Percentiles rank a stretch among this genome's conserved stretches.
Evolutionary conservation across 768 basidiomycete species (phyloP).

Genomic region (Asterophora parasitica): DNA sequence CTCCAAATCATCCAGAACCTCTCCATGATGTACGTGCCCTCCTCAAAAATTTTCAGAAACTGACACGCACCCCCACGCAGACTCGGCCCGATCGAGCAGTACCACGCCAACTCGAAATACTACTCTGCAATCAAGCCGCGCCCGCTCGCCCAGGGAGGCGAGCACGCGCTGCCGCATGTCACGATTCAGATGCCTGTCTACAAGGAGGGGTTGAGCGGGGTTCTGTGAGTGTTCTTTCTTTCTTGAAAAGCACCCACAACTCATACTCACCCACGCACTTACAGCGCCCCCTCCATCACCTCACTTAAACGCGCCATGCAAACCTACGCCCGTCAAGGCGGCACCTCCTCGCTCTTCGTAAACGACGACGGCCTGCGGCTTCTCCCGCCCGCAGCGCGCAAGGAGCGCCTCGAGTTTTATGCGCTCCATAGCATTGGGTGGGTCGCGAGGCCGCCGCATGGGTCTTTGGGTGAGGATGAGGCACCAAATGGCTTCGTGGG

Average conservation of each 20-base stretch:
- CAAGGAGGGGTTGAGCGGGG: constrained; percentile 68
- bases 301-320: constrained; percentile 81
- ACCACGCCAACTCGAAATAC: constrained; percentile 73
- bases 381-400: not conserved
- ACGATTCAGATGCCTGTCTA: constrained; percentile 86
- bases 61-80: constrained; percentile 25
- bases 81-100: constrained; percentile 77
- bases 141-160: constrained; percentile 39
- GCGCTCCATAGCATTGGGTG: constrained; percentile 14
- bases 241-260: too few species aligned
- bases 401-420: constrained; percentile 13
- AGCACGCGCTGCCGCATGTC: constrained; percentile 58
- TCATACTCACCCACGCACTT: too few species aligned
- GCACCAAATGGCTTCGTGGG: not conserved
- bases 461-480: not conserved
- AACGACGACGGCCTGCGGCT: constrained; percentile 72
- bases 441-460: constrained; percentile 16
- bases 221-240: constrained; percentile 43
- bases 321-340: constrained; percentile 83
- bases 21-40: constrained; percentile 50
- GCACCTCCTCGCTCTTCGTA: constrained; percentile 69
- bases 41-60: constrained; percentile 19
- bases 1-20: constrained; percentile 69
- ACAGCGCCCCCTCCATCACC: constrained; percentile 64
- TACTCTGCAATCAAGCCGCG: constrained; percentile 66